Base-by-base conservation (phyloP, 2,329 filamentous ascomycete species). In the Hymenoscyphus infarciens region DNA sequence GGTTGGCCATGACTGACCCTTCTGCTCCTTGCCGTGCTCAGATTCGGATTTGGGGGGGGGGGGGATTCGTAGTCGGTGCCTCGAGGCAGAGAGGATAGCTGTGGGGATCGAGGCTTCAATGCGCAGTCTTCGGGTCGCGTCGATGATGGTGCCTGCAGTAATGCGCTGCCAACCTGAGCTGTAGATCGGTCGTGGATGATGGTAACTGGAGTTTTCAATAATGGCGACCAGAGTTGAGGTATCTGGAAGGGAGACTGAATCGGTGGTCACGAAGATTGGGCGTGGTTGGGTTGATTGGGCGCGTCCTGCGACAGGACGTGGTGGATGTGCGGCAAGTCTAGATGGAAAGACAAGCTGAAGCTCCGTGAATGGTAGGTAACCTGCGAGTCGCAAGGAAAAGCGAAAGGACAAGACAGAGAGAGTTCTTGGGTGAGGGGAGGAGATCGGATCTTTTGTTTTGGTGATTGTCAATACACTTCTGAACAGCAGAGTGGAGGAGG, bases 301-400 rank as follows among this genome's bases (percentile, higher is more conserved):
- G 69, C 67, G 67, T 66, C 63, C 69, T 66, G 68, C 69, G 69
- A 70, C 67, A 62, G 66, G 54, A 66, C 59, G 65, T 59, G 66
- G 52, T 29, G 25, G 13, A 55, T 7, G 52, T 33, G 52, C 52
- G 52, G 52, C 19, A 55, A n/a, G 42, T 16, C 39, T 42, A 42
- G 39, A 42, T 54, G 60, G 63, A 57, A 45, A 60, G 60, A 55
- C 31, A 57, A 33, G 29, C 49, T 31, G 33, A 53, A 56, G 55
- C 31, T 15, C 59, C 27, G n/a, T 31, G 42, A 49, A 49, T 49
- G 42, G 19, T 10, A 49, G 42, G 19, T 10, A 49, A 22, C 1
- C 25, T 19, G 25, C 13, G 2, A 1, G 52, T 55, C 25, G 29
- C 27, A 55, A 55, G 52, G 7, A 11, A 55, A 16, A 31, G 1